Base-by-base conservation (phyloP, 1,284 basidiomycete species). In the Tylopilus orsonianus region DNA sequence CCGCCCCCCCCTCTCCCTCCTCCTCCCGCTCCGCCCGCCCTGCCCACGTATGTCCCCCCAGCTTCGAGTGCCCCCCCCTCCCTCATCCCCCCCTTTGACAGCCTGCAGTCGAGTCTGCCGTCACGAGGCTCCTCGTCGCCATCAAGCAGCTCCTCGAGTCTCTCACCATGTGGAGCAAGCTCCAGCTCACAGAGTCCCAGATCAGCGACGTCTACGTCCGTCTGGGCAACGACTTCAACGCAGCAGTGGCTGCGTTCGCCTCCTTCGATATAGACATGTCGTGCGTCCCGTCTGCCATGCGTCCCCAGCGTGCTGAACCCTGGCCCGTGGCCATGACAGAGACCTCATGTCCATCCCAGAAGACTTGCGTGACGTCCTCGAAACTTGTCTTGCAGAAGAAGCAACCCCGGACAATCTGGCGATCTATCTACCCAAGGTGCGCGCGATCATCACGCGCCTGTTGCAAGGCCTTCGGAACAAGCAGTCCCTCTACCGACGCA, bases 181-280 rank as follows among this genome's bases (percentile, higher is more conserved):
- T 83, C 39, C 77, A 85, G 53, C 78, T 91, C 52, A 78, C 83
- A 46, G 96, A 99, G 65, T 75, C 74, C 23, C 75, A 91, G 59
- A 94, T 99, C 58, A 97, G 93, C 74, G 93, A 98, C 68, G 90
- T 97, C 49, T 99, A 99, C 68, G 97, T 99, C 45, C 83, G 87
- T 40, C 77, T 99, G 16, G 96, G 96, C 18, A 98, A 99, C 69
- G 95, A 97, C 64, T 98, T 99, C 75, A 97, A 97, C 66, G 82
- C 85, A 16, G 94, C 94, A 22, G 91, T 95, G 32, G 80, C 86
- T 44, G 93, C 95, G 1, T 99, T 99, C 68, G 79, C 80, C 9
- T 75, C 80, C 19, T 93, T 87, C 56, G 85, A 87, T 46, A 97
- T 99, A 58, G 84, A 90, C 55, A 97, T 98, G 87, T 77, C 77